These are phyloP conservation scores for Podila minutissima DNA, from an alignment of 192 early-diverging fungal species.

Conservation along the genomic window DNA sequence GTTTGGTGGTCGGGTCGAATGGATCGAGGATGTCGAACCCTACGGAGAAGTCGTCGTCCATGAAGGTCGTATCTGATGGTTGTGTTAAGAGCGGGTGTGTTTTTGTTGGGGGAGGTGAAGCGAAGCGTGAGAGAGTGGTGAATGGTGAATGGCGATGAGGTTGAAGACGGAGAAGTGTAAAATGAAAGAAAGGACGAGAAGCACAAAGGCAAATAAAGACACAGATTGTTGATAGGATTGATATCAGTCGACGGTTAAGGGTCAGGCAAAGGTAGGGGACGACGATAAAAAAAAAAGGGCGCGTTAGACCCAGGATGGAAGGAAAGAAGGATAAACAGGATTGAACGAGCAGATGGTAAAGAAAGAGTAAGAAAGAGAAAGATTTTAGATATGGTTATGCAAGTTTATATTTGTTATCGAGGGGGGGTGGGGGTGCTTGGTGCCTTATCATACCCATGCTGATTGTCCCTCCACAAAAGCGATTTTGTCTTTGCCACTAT, in stretches of 20 bases:
- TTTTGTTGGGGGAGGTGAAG: neutral
- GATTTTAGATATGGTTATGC: too few relatives aligned
- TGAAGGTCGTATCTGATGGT: constrained; percentile 25
- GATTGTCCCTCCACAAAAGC: too few relatives aligned
- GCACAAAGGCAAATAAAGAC: neutral
- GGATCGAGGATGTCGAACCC: constrained; percentile 23
- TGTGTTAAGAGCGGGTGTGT: neutral
- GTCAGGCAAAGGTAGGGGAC: neutral
- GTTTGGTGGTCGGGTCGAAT: constrained; percentile 26
- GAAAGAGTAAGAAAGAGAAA: too few relatives aligned
- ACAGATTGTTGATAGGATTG: constrained; percentile 5
- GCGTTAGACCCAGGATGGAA: neutral
- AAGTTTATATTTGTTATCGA: too few relatives aligned
- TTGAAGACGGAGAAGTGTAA: neutral
- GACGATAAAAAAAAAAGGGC: neutral
- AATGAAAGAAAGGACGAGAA: neutral
- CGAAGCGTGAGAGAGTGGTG: neutral
- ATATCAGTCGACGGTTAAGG: constrained; percentile 17
- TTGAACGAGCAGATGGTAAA: neutral
- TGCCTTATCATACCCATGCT: too few relatives aligned
- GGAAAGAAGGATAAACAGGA: neutral
- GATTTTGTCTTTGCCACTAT: too few relatives aligned
- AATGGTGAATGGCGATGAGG: neutral
- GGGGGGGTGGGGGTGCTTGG: too few relatives aligned
- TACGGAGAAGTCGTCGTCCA: constrained; percentile 27